Conservation (phyloP, 176 grass and related monocot species). For the Cocos nucifera region DNA sequence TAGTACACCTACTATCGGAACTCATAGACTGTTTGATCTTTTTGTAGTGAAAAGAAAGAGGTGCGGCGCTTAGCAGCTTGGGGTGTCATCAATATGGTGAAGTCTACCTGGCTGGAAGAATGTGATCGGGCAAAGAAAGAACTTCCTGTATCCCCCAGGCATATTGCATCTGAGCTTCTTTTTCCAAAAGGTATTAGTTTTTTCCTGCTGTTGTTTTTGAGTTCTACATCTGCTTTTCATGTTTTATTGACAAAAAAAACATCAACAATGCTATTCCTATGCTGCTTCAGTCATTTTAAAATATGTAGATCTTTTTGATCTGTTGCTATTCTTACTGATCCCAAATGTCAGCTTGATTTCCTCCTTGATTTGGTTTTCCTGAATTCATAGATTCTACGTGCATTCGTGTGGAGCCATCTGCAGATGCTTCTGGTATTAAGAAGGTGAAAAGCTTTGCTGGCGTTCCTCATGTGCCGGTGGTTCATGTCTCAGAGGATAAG, state of each 20-base stretch:
- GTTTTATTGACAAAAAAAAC: too few relatives aligned
- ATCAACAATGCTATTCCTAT: too few relatives aligned
- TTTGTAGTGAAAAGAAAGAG: conserved; percentile 76
- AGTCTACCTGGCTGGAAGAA: conserved; percentile 72
- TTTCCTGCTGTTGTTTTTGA: too few relatives aligned
- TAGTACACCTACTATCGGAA: conserved; percentile 18
- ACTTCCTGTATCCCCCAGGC: conserved; percentile 41
- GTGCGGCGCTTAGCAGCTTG: conserved; percentile 66
- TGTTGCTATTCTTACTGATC: not conserved
- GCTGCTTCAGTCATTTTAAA: too few relatives aligned
- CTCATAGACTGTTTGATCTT: conserved; percentile 6
- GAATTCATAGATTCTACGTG: conserved; percentile 33
- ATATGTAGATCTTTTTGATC: too few relatives aligned
- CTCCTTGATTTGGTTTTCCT: conserved; percentile 10
- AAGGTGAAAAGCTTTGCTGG: conserved; percentile 28
- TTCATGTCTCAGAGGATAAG: conserved; percentile 35
- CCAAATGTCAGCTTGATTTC: conserved; percentile 13
- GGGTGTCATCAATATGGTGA: conserved; percentile 75
- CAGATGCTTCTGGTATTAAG: conserved; percentile 37
- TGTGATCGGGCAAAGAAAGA: conserved; percentile 63
- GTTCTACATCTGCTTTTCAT: not conserved
- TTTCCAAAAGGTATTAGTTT: conserved; percentile 53
- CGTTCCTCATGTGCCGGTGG: conserved; percentile 30
- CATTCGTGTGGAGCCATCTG: conserved; percentile 30
- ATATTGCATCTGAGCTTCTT: conserved; percentile 62